Base-by-base conservation (phyloP, 306 rosid genomes). In the Cicer cuneatum region DNA sequence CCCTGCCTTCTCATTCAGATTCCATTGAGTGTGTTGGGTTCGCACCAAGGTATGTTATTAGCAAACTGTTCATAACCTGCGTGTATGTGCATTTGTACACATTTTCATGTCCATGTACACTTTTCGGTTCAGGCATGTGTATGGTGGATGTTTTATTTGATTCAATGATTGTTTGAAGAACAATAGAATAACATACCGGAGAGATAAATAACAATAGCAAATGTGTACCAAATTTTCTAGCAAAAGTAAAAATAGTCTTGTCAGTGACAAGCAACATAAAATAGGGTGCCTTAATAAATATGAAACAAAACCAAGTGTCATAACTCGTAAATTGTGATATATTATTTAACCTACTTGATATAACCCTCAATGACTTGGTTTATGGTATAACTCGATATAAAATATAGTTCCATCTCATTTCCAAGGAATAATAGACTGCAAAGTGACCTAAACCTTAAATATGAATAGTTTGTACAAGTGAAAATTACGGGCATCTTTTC, bases 1-100 rank as follows among this genome's bases (percentile, higher is more conserved):
- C 93, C 18, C 81, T 86, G 77, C 53, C 78, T 79, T 76, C 96
- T 75, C 96, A 85, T 79, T 69, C 87, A 8, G 95, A 86, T 76
- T 92, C 99, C 51, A 81, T 92, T 0, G 99, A 94, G 76, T 88
- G 97, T 81, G 83, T 90, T 53, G 93, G 76, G 56, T 81, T 94
- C 59, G 78, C 93, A 6, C 87, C 89, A 67, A 90, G 98, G 97
- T 90, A 81, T 48, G 47, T 46, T n/a, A 72, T 63, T 35, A 64
- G 56, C 56, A 72, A 54, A 53, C 60, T 48, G 71, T 45, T 83
- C 68, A 19, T 72, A 41, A 39, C 43, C 14, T 65, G 39, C 29
- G n/a, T 49, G 40, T 72, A 12, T 12, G 62, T 62, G 81, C 39
- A 47, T 29, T 53, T 16, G n/a, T 49, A 47, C 72, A 40, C 60